Base-by-base conservation (phyloP, 2,329 filamentous ascomycete genomes). In the Penicillium paneum region DNA sequence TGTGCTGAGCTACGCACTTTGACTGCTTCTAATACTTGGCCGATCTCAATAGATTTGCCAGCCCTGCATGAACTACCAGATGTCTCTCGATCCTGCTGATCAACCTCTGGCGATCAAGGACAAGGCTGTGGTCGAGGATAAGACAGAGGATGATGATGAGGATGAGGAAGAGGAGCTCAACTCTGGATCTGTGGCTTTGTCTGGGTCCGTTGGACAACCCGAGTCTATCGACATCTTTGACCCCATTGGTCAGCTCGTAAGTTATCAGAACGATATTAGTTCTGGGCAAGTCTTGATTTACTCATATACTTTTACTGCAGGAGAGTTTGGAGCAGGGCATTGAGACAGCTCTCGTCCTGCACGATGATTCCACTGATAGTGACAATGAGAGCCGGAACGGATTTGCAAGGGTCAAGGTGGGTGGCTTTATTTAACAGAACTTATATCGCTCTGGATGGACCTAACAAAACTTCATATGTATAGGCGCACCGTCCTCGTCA, bases 11-110 rank as follows among this genome's bases (percentile, higher is more conserved):
- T 12, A 19, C 2, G 12, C 8, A 6, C 11, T 29, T 8, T 15
- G 13, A 12, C 8, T n/a, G 6, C 15, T 28, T 28, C 32, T 38
- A 31, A 43, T 3, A 24, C 11, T 40, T 32, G 8, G 3, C 11
- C 12, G 41, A 2, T 24, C 4, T 40, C 12, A 6, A 39, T 41
- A 55, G 43, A 8, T 51, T 28, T 51, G 43, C 28, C 26, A 51
- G 29, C 49, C 45, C 21, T 57, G 60, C 36, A 55, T 55, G 49
- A 56, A 54, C 55, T 59, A 60, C 34, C 43, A 53, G 44, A 31
- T 41, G 19, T 53, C 50, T 13, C 50, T 53, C 12, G 43, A 49
- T 28, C 12, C 43, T 12, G 13, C 5, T 11, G 36, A 34, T 19
- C 24, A 42, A 11, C 35, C 19, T 34, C 50, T 40, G 35, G 47